Conservation (phyloP, 495 filamentous ascomycete genomes). For the Neurospora terricola region DNA sequence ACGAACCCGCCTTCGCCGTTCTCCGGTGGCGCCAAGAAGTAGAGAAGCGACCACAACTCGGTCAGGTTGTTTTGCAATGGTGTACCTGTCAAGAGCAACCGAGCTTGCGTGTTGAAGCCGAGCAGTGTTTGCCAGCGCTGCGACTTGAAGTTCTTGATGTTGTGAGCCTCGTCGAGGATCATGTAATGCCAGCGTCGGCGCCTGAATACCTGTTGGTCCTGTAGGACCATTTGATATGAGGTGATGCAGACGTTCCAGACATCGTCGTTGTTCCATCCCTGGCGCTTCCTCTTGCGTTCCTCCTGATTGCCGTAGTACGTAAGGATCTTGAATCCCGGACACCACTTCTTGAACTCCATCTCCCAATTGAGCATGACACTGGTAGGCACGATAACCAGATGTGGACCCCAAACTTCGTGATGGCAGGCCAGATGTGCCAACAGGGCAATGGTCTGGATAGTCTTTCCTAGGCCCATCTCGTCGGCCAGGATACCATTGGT, state of each 20-base stretch:
- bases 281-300: slow-evolving; percentile 80
- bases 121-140: slow-evolving; percentile 93
- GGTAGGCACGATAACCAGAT: slow-evolving; percentile 92
- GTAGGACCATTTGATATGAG: slow-evolving; percentile 88
- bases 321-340: slow-evolving; percentile 94
- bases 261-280: slow-evolving; percentile 83
- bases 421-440: slow-evolving; percentile 88
- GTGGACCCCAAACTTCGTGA: slow-evolving; percentile 89
- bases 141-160: slow-evolving; percentile 98
- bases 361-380: slow-evolving; percentile 99
- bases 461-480: slow-evolving; percentile 99
- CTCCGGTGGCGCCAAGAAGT: slow-evolving; percentile 89
- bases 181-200: slow-evolving; percentile 95
- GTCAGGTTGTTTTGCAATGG: slow-evolving; percentile 95
- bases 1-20: slow-evolving; percentile 81
- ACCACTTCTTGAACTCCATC: slow-evolving; percentile 99
- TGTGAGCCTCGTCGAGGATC: slow-evolving; percentile 96
- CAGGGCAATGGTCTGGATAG: slow-evolving; percentile 94
- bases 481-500: slow-evolving; percentile 98
- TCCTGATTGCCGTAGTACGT: slow-evolving; percentile 93
- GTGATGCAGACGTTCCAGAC: slow-evolving; percentile 96
- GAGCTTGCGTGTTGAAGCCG: slow-evolving; percentile 77
- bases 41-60: slow-evolving; percentile 93
- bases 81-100: slow-evolving; percentile 87
- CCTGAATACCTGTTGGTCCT: slow-evolving; percentile 89